Conservation (phyloP, 306 rosid genomes). For the Fragaria ananassa region DNA sequence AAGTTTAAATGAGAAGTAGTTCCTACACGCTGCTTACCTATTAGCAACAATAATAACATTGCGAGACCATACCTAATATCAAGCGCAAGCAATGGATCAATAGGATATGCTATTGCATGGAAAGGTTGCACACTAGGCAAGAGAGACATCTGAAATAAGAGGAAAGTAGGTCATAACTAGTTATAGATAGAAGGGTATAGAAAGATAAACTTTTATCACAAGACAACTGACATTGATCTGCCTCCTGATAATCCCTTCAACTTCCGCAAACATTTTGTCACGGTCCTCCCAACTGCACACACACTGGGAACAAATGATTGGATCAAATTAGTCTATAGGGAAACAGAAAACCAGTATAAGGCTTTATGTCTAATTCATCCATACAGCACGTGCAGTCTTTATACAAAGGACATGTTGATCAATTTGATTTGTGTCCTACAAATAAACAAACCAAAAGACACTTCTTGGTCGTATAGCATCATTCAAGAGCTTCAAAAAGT, state of each 20-base stretch:
- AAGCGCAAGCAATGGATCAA: conserved; percentile 87
- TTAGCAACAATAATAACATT: background rate
- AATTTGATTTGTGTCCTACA: background rate
- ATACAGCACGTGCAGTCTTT: background rate
- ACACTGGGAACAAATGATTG: conserved; percentile 48
- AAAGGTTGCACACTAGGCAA: conserved; percentile 99
- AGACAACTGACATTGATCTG: conserved; percentile 76
- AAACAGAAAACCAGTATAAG: background rate
- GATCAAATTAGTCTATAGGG: background rate
- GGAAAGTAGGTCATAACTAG: background rate
- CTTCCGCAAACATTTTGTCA: conserved; percentile 82
- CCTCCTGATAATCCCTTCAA: conserved; percentile 86
- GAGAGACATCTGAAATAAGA: conserved; percentile 68
- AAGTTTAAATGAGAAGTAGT: background rate
- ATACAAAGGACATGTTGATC: background rate
- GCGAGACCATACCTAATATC: conserved; percentile 63
- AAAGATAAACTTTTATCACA: background rate
- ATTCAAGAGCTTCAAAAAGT: background rate
- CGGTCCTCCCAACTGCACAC: conserved; percentile 99
- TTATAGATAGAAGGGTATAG: background rate
- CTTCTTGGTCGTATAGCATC: background rate
- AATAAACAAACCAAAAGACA: background rate
- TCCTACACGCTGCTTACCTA: background rate
- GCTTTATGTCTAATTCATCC: background rate
- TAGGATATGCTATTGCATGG: conserved; percentile 99